Evolutionary conservation across 768 basidiomycete species (phyloP).

Genomic region (Mycena maculata): DNA sequence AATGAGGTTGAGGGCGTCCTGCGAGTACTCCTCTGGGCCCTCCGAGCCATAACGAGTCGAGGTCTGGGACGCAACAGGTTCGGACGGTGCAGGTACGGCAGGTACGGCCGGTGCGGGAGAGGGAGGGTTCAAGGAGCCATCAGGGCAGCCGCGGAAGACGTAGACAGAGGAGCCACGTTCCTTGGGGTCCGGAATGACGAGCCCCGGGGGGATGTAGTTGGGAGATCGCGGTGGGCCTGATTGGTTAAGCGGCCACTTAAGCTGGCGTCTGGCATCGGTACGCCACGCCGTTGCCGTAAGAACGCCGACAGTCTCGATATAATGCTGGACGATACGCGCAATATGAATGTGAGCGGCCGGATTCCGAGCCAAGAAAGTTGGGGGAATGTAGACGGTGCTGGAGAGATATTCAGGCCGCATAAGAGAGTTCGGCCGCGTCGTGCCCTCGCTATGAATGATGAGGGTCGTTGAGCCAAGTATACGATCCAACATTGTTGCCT

Average conservation of each 20-base stretch:
- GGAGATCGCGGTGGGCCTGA: background rate
- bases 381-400: slow-evolving; percentile 6
- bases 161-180: background rate
- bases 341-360: background rate
- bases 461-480: slow-evolving; percentile 13
- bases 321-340: background rate
- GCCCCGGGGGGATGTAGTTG: background rate
- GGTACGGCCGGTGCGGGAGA: no score
- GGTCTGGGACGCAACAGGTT: no score
- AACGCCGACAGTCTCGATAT: slow-evolving; percentile 5
- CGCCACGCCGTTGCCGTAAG: slow-evolving; percentile 6
- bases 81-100: no score
- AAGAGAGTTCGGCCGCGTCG: slow-evolving; percentile 11
- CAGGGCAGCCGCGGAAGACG: slow-evolving; percentile 2
- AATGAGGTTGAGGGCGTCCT: no score
- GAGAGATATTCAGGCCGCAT: slow-evolving; percentile 8
- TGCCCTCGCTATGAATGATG: slow-evolving; percentile 23
- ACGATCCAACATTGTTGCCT: slow-evolving; percentile 25
- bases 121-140: background rate
- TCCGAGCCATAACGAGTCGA: no score
- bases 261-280: background rate
- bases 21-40: no score
- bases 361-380: background rate
- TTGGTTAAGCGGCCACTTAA: slow-evolving; percentile 6
- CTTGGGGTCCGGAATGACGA: background rate